Evolutionary conservation across 2,329 filamentous ascomycete genomes (phyloP).

Genomic region (Trichothecium sympodiale): DNA sequence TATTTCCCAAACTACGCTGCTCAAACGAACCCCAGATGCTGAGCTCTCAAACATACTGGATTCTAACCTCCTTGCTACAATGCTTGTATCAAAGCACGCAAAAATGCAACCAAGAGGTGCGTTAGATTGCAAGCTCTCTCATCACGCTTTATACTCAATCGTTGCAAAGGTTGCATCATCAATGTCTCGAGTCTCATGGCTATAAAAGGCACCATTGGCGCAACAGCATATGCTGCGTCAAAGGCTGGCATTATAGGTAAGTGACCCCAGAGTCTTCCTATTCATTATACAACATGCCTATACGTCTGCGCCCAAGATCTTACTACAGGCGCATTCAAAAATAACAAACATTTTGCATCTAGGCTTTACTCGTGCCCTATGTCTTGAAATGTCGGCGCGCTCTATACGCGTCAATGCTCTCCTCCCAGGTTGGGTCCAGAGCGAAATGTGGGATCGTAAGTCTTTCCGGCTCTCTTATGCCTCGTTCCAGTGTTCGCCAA

Average conservation of each 20-base stretch:
- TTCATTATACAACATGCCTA: neutral
- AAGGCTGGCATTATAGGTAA: slow-evolving; percentile 69
- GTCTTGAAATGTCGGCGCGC: slow-evolving; percentile 46
- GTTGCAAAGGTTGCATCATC: slow-evolving; percentile 54
- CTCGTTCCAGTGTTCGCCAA: slow-evolving; percentile 3
- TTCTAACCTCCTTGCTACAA: slow-evolving; percentile 60
- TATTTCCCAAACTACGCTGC: slow-evolving; percentile 51
- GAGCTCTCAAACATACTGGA: slow-evolving; percentile 48
- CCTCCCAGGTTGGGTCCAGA: slow-evolving; percentile 73
- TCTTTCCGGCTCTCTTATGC: slow-evolving; percentile 11
- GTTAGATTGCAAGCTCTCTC: neutral
- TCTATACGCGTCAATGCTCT: slow-evolving; percentile 70
- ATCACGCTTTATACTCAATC: neutral
- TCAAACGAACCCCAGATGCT: slow-evolving; percentile 40
- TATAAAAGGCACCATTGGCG: slow-evolving; percentile 55
- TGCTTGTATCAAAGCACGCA: slow-evolving; percentile 45
- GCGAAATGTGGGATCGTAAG: slow-evolving; percentile 66
- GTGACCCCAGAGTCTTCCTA: slow-evolving; percentile 9
- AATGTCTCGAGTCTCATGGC: slow-evolving; percentile 73
- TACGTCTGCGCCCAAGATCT: neutral
- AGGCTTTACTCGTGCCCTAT: slow-evolving; percentile 60
- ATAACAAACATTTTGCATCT: slow-evolving; percentile 8
- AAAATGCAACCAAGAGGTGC: slow-evolving; percentile 20
- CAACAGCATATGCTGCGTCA: slow-evolving; percentile 63
- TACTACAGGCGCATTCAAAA: neutral